phyloP scores from a whole-genome alignment of 2,329 filamentous ascomycete species.

The Aspergillus japonicus region DNA sequence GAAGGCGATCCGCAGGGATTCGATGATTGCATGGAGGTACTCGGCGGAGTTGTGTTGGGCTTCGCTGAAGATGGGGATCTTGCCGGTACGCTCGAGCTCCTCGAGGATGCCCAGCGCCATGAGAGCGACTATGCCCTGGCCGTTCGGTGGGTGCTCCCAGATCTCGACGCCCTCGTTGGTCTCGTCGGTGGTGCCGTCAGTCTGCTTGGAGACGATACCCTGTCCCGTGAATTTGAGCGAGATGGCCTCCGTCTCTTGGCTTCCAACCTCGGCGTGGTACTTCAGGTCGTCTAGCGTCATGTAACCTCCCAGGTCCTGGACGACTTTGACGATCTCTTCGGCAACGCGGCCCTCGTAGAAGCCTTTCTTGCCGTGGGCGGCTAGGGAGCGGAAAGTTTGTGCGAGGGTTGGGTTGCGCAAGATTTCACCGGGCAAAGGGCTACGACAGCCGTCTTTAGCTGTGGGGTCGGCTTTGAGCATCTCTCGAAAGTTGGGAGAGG shows the following conservation, averaged over 20 bases:
- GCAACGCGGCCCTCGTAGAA: conserved; percentile 88
- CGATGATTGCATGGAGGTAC: conserved; percentile 84
- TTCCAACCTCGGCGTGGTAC: conserved; percentile 70
- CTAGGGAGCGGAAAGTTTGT: conserved; percentile 75
- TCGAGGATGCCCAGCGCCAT: conserved; percentile 93
- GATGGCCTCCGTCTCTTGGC: conserved; percentile 80
- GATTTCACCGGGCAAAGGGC: conserved; percentile 78
- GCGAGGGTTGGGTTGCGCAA: conserved; percentile 83
- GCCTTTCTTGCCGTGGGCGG: conserved; percentile 77
- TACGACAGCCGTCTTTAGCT: conserved; percentile 67
- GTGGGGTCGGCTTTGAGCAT: conserved; percentile 77
- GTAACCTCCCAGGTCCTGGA: conserved; percentile 72
- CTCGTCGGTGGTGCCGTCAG: conserved; percentile 44
- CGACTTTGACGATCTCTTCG: conserved; percentile 74
- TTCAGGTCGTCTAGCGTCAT: conserved; percentile 77
- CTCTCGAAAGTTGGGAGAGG: conserved; percentile 83
- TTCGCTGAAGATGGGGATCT: conserved; percentile 68
- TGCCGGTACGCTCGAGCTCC: conserved; percentile 72
- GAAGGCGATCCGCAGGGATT: conserved; percentile 84
- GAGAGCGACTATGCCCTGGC: conserved; percentile 90
- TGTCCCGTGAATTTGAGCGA: conserved; percentile 75
- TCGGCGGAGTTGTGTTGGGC: conserved; percentile 77
- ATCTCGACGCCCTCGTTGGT: conserved; percentile 63
- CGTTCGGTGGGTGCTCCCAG: conserved; percentile 97
- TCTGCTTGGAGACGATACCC: conserved; percentile 51